phyloP scores from a whole-genome alignment of 106 monocot genomes.

The Allium cepa region DNA sequence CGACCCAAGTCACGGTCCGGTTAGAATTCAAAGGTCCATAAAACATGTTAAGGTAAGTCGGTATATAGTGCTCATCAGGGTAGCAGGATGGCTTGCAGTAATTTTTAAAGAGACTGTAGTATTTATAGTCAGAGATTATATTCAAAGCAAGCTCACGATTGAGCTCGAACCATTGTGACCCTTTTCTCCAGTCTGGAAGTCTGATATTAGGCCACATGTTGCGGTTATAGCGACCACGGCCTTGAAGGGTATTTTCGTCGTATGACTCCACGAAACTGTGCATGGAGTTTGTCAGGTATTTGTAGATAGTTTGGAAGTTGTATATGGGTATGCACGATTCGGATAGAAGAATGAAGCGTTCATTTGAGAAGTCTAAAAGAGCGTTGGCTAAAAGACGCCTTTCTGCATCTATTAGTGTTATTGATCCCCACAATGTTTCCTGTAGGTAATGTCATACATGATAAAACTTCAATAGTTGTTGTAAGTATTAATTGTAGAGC shows the following conservation, averaged over 20 bases:
- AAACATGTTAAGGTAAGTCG: conserved; percentile 33
- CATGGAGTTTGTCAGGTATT: conserved; percentile 24
- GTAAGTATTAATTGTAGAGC: no score
- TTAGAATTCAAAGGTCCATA: conserved; percentile 22
- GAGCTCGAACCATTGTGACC: conserved; percentile 40
- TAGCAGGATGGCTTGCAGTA: conserved; percentile 37
- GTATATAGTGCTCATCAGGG: conserved; percentile 46
- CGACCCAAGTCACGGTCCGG: conserved; percentile 35
- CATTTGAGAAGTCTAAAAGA: conserved; percentile 35
- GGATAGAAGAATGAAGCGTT: conserved; percentile 33
- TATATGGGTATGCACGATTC: conserved; percentile 34
- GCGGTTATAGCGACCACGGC: conserved; percentile 32
- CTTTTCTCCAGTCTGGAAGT: conserved; percentile 31
- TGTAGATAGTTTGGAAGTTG: conserved; percentile 34
- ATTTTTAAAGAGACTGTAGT: conserved; percentile 24
- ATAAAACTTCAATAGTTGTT: no score
- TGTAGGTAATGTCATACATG: not conserved
- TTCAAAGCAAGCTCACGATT: conserved; percentile 17
- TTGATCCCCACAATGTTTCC: conserved; percentile 24
- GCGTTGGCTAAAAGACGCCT: conserved; percentile 38
- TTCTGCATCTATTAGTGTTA: conserved; percentile 33
- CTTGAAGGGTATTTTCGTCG: conserved; percentile 30
- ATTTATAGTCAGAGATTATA: conserved; percentile 26
- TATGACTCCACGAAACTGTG: conserved; percentile 34
- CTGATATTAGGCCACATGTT: conserved; percentile 28